Evolutionary conservation across 2,329 filamentous ascomycete genomes (phyloP), one percentile per base, ranked within the genome.

Genomic region (Didymella arachidicola): DNA sequence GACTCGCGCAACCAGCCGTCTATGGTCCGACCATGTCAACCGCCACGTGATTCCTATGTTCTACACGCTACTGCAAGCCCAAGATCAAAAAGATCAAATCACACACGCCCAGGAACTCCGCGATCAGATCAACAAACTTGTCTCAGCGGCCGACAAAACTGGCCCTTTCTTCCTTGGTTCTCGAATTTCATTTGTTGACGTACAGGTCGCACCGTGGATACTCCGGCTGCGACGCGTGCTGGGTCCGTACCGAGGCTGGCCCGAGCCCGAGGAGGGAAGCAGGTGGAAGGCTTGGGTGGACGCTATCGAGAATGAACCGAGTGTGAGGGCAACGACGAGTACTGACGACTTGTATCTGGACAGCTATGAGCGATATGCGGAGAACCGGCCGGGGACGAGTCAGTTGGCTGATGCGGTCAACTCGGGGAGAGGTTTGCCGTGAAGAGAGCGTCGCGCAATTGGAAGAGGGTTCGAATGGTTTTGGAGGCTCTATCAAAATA

Each of bases 11-110:
- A 86, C 90, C 55, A 92, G 87, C 58, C 86, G 92, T 42, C 78
- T 95, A 10, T 96, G 92, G 92, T 84, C 87, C 26, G 89, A 94
- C 65, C 91, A 95, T 79, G 87, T 92, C 72, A 93, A 95, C 72
- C 84, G 88, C 30, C 83, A 88, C 63, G 87, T 96, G 53, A 85
- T 96, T 1, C 90, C 92, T 0, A 79, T 82, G 11, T 96, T 96
- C 80, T 93, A 92, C 77, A 83, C 84, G 32, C 82, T 93, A 18
- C 82, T 95, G 0, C 87, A 89, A 75, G 85, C 87, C 1, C 84
- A 88, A 63, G 85, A 90, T 14, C 67, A 78, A 18, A 67, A 81
- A 14, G 84, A 86, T 61, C 89, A 90, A 67, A 74, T 84, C 11
- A 79, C 84, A 43, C 79, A 84, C 63, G 85, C 85, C 0, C 82